Evolutionary conservation across 169 alveolate genomes (phyloP).

Genomic region (Eimeria acervulina): DNA sequence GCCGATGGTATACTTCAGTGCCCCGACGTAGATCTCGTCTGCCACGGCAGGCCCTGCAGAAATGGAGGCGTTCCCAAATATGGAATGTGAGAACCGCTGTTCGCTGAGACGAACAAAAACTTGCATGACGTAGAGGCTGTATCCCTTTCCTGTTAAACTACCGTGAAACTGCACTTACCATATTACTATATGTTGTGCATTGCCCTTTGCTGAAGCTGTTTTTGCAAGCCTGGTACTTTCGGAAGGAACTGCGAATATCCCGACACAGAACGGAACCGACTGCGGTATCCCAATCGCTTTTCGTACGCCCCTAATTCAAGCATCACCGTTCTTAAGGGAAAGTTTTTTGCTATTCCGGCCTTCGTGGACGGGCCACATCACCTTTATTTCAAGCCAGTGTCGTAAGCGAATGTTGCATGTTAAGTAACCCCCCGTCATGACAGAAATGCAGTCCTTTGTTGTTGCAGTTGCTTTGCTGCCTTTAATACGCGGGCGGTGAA

Average conservation of each 20-base stretch:
- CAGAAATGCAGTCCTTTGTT: not conserved
- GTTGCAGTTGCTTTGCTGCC: not conserved
- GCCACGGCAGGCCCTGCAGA: slow-evolving; percentile 70
- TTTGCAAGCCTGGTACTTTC: slow-evolving; percentile 71
- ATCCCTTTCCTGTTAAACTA: not conserved
- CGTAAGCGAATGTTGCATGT: not conserved
- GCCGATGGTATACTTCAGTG: not conserved
- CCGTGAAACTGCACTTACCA: too few species aligned
- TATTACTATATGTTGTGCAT: not conserved
- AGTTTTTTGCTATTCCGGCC: slow-evolving; percentile 54
- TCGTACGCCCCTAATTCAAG: slow-evolving; percentile 52
- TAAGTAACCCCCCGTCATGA: not conserved
- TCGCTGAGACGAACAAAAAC: not conserved
- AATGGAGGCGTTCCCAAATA: slow-evolving; percentile 63
- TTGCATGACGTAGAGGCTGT: not conserved
- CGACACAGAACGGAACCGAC: slow-evolving; percentile 69
- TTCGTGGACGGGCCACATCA: slow-evolving; percentile 52
- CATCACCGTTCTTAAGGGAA: slow-evolving; percentile 42
- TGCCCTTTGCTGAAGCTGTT: slow-evolving; percentile 22
- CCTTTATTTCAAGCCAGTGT: slow-evolving; percentile 42
- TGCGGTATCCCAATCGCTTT: slow-evolving; percentile 67
- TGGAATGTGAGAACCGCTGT: slow-evolving; percentile 57
- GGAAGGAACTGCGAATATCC: slow-evolving; percentile 62
- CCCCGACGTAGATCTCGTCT: slow-evolving; percentile 68
- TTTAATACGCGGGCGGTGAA: too few species aligned